These are phyloP conservation scores for Conticribra guillardii DNA, from an alignment of 108 stramenopile species.

Conservation along the genomic window DNA sequence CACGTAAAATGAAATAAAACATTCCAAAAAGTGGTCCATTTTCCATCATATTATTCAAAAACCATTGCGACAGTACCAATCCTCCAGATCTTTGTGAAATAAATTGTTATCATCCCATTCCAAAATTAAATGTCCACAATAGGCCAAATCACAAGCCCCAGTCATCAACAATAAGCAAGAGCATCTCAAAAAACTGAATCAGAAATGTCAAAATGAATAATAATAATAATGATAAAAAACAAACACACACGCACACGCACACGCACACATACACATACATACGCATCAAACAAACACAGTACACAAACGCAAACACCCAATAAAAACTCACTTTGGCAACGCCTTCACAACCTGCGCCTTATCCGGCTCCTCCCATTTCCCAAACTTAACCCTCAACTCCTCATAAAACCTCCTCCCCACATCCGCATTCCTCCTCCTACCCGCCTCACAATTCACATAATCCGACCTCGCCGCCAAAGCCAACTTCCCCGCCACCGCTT, in stretches of 20 bases:
- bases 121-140: no score
- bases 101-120: no score
- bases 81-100: no score
- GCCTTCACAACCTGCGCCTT: constrained; percentile 91
- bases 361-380: constrained; percentile 93
- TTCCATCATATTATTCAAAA: no score
- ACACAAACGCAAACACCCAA: constrained; percentile 6
- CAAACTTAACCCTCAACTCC: constrained; percentile 81
- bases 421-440: constrained; percentile 49
- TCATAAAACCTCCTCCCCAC: constrained; percentile 63
- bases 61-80: no score
- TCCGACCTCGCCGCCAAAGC: constrained; percentile 80
- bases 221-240: neutral
- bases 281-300: neutral
- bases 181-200: constrained; percentile 20
- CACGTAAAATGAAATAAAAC: no score
- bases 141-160: no score
- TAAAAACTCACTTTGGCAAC: constrained; percentile 90
- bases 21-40: no score
- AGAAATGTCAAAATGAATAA: constrained; percentile 15
- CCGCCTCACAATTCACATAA: constrained; percentile 77
- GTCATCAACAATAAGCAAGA: no score
- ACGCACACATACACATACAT: neutral
- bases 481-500: constrained; percentile 87
- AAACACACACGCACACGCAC: neutral